phyloP scores from a whole-genome alignment of 257 asterid genomes.

The Nicotiana noctiflora region DNA sequence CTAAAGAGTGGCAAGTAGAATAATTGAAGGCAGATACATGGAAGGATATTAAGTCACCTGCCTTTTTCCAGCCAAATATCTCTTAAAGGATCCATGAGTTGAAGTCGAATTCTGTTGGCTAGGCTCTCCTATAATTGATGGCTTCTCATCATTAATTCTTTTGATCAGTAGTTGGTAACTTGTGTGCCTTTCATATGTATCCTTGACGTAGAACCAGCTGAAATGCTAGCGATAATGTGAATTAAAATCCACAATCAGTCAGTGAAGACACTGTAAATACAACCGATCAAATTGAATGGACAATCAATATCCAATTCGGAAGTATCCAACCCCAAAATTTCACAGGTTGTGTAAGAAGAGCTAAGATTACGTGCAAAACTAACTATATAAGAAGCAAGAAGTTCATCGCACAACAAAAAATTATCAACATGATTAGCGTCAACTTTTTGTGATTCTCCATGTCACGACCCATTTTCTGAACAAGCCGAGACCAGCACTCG shows the following conservation, averaged over 20 bases:
- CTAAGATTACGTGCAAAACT: too few species aligned
- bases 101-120: constrained; percentile 48
- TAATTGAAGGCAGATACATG: background rate
- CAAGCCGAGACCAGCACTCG: too few species aligned
- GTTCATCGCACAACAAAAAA: too few species aligned
- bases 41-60: constrained; percentile 38
- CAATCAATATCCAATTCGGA: too few species aligned
- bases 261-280: background rate
- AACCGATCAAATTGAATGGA: too few species aligned
- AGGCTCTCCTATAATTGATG: constrained; percentile 66
- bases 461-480: too few species aligned
- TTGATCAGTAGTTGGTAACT: constrained; percentile 55
- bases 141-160: constrained; percentile 79
- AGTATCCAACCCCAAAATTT: too few species aligned
- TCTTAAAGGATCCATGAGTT: constrained; percentile 62
- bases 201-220: constrained; percentile 74
- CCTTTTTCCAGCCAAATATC: constrained; percentile 79
- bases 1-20: background rate
- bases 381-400: too few species aligned
- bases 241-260: constrained; percentile 19
- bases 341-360: too few species aligned
- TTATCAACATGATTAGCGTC: too few species aligned
- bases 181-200: constrained; percentile 87
- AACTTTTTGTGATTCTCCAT: too few species aligned
- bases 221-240: constrained; percentile 21